These are phyloP conservation scores for Obelidium mucronatum DNA, from an alignment of 192 early-diverging fungal genomes.

Conservation along the genomic window DNA sequence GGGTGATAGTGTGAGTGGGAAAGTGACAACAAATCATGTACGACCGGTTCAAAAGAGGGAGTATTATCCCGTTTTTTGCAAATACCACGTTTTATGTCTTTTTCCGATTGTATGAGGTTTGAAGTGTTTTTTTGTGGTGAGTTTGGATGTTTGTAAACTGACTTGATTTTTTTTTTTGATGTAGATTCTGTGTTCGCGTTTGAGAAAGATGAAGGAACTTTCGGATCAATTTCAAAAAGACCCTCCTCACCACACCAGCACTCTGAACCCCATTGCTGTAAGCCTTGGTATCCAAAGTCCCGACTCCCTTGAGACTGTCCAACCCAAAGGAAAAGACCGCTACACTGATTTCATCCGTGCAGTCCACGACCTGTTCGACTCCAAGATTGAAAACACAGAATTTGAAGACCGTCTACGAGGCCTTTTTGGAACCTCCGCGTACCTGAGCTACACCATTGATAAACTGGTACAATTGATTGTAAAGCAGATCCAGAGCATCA, in stretches of 20 bases:
- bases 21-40: constrained; percentile 13
- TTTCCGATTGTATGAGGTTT: constrained; percentile 84
- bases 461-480: constrained; percentile 81
- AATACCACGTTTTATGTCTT: constrained; percentile 90
- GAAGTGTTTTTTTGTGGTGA: constrained; percentile 7
- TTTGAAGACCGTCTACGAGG: constrained; percentile 91
- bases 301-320: constrained; percentile 15
- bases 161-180: constrained; percentile 20
- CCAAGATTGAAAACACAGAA: constrained; percentile 76
- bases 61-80: constrained; percentile 79
- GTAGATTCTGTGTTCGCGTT: constrained; percentile 85
- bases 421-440: constrained; percentile 90
- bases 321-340: constrained; percentile 60
- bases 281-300: constrained; percentile 53
- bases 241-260: constrained; percentile 60
- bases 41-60: constrained; percentile 30
- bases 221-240: constrained; percentile 63
- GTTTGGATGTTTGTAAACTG: not conserved
- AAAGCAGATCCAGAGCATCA: constrained; percentile 77
- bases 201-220: constrained; percentile 80
- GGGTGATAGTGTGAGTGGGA: constrained; percentile 15
- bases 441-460: constrained; percentile 89
- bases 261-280: constrained; percentile 64
- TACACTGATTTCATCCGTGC: constrained; percentile 79
- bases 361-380: constrained; percentile 79